Evolutionary conservation across 2,329 filamentous ascomycete genomes (phyloP), one percentile per base, ranked within the genome.

Genomic region (Aphanoascus verrucosus): DNA sequence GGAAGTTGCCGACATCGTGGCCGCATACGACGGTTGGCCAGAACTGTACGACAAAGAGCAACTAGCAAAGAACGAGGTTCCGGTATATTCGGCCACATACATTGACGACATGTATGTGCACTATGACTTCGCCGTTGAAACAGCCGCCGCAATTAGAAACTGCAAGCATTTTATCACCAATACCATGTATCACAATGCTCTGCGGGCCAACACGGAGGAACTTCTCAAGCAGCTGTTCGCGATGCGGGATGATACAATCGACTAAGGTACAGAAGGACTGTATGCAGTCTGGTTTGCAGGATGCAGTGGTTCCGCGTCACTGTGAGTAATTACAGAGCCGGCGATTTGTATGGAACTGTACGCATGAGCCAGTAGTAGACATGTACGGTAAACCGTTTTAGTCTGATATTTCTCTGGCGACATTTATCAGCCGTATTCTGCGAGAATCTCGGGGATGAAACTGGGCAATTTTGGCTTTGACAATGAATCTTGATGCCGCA

Each of bases 71-170:
- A 96, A 96, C 62, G 76, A 83, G 55, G 87, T 96, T 0, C 90
- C 91, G 0, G 82, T 94, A 0, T 96, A 93, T 63, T 85, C 89
- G 1, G 88, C 86, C 0, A 85, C 82, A 1, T 97, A 86, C 61
- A 67, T 88, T 3, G 85, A 95, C 58, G 89, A 95, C 65, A 93
- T 96, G 86, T 96, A 94, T 63, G 90, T 97, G 31, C 86, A 94
- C 63, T 86, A 80, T 60, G 80, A 81, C 5, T 72, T 89, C 52
- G 85, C 86, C 7, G 77, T 80, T 61, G 81, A 85, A 61, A 94
- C 88, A 14, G 88, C 87, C 8, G 72, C 72, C 40, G 79, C 83
- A 63, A 86, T 96, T 65, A 84, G 80, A 65, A 83, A 82, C 0
- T 84, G 81, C 65, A 89, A 88, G 72, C 82, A 87, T 40, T 93